Conservation (phyloP, 768 basidiomycete genomes). For the Tephrocybe sp. region DNA sequence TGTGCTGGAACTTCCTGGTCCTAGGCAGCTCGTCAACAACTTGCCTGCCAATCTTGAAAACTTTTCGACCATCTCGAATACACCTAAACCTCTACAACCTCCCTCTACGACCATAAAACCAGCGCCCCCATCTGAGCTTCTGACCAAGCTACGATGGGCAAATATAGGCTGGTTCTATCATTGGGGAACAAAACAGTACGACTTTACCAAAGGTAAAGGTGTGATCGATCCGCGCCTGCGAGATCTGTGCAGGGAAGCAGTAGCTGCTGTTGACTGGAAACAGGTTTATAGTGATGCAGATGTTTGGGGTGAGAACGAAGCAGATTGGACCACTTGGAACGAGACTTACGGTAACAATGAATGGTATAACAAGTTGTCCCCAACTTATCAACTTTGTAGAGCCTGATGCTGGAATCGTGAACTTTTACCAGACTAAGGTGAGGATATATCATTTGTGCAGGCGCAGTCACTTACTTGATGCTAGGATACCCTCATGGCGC, state of each 20-base stretch:
- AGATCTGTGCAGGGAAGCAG: slow-evolving; percentile 61
- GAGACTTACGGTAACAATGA: slow-evolving; percentile 67
- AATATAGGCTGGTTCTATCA: slow-evolving; percentile 97
- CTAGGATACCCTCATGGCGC: slow-evolving; percentile 93
- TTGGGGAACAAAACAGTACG: slow-evolving; percentile 96
- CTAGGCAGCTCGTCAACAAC: slow-evolving; percentile 72
- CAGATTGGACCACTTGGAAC: slow-evolving; percentile 75
- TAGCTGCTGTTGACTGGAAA: slow-evolving; percentile 68
- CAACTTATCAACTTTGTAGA: slow-evolving; percentile 41
- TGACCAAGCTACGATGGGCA: slow-evolving; percentile 88
- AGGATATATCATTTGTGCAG: background rate
- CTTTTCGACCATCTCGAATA: slow-evolving; percentile 48
- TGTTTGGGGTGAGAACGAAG: slow-evolving; percentile 52
- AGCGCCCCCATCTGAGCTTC: slow-evolving; percentile 49
- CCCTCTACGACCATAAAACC: slow-evolving; percentile 65
- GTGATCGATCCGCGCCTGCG: slow-evolving; percentile 58
- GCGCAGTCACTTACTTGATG: background rate
- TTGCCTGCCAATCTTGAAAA: slow-evolving; percentile 61
- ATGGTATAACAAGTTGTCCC: background rate
- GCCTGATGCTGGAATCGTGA: slow-evolving; percentile 96
- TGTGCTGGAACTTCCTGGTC: slow-evolving; percentile 41
- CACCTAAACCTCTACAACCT: slow-evolving; percentile 59
- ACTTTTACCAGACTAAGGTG: slow-evolving; percentile 86
- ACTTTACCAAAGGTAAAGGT: slow-evolving; percentile 72
- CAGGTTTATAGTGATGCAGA: slow-evolving; percentile 49